These are phyloP conservation scores for Ceratocystis ficicola DNA, from an alignment of 2,329 filamentous ascomycete genomes.

Conservation along the genomic window DNA sequence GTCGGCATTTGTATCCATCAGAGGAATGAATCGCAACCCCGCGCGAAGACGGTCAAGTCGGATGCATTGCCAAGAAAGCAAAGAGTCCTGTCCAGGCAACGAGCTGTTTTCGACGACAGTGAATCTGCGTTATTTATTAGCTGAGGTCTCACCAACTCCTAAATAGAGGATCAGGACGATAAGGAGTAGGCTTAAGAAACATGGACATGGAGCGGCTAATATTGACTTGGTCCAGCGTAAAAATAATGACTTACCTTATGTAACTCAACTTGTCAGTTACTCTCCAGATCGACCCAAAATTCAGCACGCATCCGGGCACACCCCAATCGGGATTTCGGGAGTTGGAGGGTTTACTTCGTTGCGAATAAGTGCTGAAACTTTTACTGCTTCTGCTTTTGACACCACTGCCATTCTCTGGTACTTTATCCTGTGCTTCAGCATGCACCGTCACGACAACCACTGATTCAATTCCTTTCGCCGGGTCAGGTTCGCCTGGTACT, in stretches of 20 bases:
- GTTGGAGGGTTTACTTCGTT: slow-evolving; percentile 42
- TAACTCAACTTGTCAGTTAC: slow-evolving; percentile 61
- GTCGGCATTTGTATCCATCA: slow-evolving; percentile 37
- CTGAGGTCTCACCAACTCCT: not conserved
- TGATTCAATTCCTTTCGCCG: slow-evolving; percentile 35
- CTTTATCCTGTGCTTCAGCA: slow-evolving; percentile 49
- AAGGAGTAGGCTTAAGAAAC: not conserved
- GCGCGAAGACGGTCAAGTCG: slow-evolving; percentile 45
- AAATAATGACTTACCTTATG: slow-evolving; percentile 43
- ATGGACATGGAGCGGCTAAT: not conserved
- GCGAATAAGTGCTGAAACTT: slow-evolving; percentile 48
- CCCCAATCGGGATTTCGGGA: slow-evolving; percentile 55
- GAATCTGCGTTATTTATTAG: slow-evolving; percentile 33
- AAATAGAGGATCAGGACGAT: too few species aligned
- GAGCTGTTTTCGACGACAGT: slow-evolving; percentile 40
- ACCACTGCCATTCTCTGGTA: slow-evolving; percentile 24
- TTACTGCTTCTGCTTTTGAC: slow-evolving; percentile 28
- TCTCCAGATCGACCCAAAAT: slow-evolving; percentile 45
- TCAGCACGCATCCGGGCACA: slow-evolving; percentile 38
- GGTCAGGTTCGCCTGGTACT: slow-evolving; percentile 22
- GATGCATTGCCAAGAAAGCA: slow-evolving; percentile 46
- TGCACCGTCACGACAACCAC: slow-evolving; percentile 72
- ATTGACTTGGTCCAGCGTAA: not conserved
- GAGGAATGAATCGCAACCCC: slow-evolving; percentile 44
- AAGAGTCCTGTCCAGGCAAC: slow-evolving; percentile 29